Conservation (phyloP, 345 rosid species). For the Citrus sinensis region DNA sequence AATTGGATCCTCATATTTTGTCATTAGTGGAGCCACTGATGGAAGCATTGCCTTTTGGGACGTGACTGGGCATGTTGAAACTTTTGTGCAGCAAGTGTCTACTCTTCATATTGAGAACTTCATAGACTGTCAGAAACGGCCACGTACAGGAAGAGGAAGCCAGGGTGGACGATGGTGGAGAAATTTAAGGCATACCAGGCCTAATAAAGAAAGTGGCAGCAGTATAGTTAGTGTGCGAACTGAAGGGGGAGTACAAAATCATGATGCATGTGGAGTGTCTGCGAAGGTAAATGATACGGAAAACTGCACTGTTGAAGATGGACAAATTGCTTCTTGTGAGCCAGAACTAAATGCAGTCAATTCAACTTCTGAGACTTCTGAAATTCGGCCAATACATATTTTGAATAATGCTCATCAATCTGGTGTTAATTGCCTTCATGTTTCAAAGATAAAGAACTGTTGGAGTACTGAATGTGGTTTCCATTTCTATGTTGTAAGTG, state of each 20-base stretch:
- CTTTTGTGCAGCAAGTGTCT: conserved; percentile 58
- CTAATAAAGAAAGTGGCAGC: conserved; percentile 24
- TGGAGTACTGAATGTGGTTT: conserved; percentile 30
- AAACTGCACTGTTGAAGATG: conserved; percentile 22
- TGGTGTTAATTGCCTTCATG: conserved; percentile 83
- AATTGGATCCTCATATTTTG: conserved; percentile 45
- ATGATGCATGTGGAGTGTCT: conserved; percentile 12
- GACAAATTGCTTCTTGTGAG: conserved; percentile 19
- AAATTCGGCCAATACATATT: conserved; percentile 59
- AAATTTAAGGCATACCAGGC: conserved; percentile 29
- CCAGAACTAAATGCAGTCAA: conserved; percentile 28
- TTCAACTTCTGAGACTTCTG: conserved; percentile 38
- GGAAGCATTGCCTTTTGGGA: conserved; percentile 95
- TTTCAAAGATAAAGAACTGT: conserved; percentile 40
- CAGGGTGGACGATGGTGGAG: conserved; percentile 93
- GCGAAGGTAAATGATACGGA: conserved; percentile 15
- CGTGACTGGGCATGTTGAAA: conserved; percentile 59
- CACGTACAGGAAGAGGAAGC: conserved; percentile 94
- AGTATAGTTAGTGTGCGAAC: conserved; percentile 13
- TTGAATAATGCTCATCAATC: conserved; percentile 66
- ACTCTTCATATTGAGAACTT: conserved; percentile 48
- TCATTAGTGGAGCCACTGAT: conserved; percentile 89
- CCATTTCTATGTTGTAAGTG: conserved; percentile 56
- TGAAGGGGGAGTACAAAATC: conserved; percentile 19
- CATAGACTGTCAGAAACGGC: conserved; percentile 65